Conservation (phyloP, 805 yeast species). For the Yueomyces sinensis region DNA sequence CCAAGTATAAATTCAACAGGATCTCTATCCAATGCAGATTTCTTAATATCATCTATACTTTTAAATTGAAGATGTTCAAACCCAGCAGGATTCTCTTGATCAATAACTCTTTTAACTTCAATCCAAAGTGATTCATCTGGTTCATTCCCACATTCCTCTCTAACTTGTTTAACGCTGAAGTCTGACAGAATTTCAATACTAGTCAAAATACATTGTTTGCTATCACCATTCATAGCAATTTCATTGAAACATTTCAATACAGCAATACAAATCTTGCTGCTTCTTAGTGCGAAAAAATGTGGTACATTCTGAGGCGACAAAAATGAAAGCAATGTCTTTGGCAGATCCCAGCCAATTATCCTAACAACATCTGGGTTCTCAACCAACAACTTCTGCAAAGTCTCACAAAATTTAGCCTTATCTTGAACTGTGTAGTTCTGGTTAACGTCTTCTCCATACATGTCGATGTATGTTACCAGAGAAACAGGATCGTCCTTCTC, state of each 20-base stretch:
- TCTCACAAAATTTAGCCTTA: slow-evolving; percentile 33
- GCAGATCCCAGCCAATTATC: slow-evolving; percentile 90
- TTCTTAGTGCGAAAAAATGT: slow-evolving; percentile 15
- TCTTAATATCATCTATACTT: not conserved
- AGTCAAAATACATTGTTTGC: slow-evolving; percentile 66
- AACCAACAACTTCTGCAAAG: slow-evolving; percentile 31
- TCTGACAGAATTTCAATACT: slow-evolving; percentile 46
- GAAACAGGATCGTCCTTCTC: slow-evolving; percentile 18
- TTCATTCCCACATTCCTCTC: not conserved
- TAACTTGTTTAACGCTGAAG: slow-evolving; percentile 6
- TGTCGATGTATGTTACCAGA: slow-evolving; percentile 18
- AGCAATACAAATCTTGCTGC: slow-evolving; percentile 19
- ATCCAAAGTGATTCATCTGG: not conserved
- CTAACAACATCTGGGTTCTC: slow-evolving; percentile 37
- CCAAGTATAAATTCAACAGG: slow-evolving; percentile 29
- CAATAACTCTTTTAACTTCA: not conserved
- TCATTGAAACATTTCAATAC: slow-evolving; percentile 43
- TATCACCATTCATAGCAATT: slow-evolving; percentile 58
- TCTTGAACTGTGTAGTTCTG: slow-evolving; percentile 27
- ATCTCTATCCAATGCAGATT: slow-evolving; percentile 3
- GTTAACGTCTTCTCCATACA: slow-evolving; percentile 14
- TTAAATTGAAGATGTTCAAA: too few relatives aligned
- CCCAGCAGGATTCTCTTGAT: not conserved
- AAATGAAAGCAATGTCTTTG: slow-evolving; percentile 46
- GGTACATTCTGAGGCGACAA: slow-evolving; percentile 28